Evolutionary conservation across 305 asterid species (phyloP).

Genomic region (Striga hermonthica): DNA sequence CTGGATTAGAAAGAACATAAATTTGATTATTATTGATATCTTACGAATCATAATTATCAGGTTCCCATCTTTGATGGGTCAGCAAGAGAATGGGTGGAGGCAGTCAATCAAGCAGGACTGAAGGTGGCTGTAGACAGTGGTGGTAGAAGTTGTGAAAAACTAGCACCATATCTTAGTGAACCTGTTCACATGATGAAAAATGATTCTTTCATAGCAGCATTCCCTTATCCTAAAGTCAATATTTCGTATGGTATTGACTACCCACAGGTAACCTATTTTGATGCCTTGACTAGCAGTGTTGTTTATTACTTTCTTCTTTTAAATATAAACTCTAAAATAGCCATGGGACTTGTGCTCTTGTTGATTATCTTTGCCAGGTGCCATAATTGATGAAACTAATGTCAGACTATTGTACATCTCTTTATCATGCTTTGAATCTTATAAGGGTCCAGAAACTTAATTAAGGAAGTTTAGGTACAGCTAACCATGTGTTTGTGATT

Average conservation of each 20-base stretch:
- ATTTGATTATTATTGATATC: constrained; percentile 11
- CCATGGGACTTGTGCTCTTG: constrained; percentile 5
- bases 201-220: constrained; percentile 77
- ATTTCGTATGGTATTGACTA: constrained; percentile 81
- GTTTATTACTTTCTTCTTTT: background rate
- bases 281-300: constrained; percentile 11
- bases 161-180: constrained; percentile 68
- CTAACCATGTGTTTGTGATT: background rate
- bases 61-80: constrained; percentile 98
- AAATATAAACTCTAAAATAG: background rate
- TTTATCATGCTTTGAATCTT: constrained; percentile 13
- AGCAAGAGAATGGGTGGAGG: constrained; percentile 86
- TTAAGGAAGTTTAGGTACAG: constrained; percentile 15
- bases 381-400: constrained; percentile 17
- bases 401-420: background rate
- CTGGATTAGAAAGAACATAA: constrained; percentile 20
- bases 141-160: constrained; percentile 55
- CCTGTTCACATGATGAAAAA: constrained; percentile 63
- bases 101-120: constrained; percentile 69
- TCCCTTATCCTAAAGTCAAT: constrained; percentile 57
- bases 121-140: constrained; percentile 54
- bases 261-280: constrained; percentile 54
- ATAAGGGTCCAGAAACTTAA: background rate
- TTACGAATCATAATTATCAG: constrained; percentile 40
- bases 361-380: constrained; percentile 12